Evolutionary conservation across 345 rosid genomes (phyloP).

Genomic region (Psidium friedrichsthalianum): DNA sequence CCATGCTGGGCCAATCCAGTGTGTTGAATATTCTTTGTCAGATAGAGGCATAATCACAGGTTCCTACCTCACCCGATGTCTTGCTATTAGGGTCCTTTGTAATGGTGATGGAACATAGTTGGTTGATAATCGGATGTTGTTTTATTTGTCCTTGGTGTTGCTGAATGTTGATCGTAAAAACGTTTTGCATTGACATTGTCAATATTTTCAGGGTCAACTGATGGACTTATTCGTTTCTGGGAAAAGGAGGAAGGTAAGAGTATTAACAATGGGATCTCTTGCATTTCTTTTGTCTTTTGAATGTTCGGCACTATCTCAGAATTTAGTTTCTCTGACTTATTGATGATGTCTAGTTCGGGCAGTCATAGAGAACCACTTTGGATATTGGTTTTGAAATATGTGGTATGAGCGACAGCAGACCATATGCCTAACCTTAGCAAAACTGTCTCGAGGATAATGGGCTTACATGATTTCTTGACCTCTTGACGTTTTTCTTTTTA

Average conservation of each 20-base stretch:
- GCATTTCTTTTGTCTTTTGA: neutral
- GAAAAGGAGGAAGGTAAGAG: slow-evolving; percentile 82
- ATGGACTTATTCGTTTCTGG: slow-evolving; percentile 98
- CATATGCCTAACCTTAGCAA: no score
- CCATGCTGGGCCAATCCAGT: slow-evolving; percentile 84
- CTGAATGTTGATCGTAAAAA: neutral
- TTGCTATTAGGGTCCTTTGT: neutral
- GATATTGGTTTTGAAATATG: neutral
- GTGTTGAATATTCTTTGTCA: slow-evolving; percentile 70
- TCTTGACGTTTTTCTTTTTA: neutral
- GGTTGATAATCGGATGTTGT: neutral
- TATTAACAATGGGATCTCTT: neutral
- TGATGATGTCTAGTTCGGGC: neutral
- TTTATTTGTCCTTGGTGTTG: neutral
- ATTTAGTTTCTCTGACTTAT: neutral
- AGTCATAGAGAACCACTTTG: neutral
- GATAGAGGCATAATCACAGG: slow-evolving; percentile 98
- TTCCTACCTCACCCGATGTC: slow-evolving; percentile 3
- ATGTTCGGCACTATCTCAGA: neutral
- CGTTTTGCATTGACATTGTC: neutral
- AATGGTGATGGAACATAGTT: neutral
- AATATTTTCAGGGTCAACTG: slow-evolving; percentile 71
- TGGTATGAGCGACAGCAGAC: neutral
- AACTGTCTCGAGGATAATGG: no score
- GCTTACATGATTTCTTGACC: no score